Evolutionary conservation across 148 eudicot species (phyloP), one percentile per base, ranked within the genome.

Genomic region (Suaeda aralocaspica): DNA sequence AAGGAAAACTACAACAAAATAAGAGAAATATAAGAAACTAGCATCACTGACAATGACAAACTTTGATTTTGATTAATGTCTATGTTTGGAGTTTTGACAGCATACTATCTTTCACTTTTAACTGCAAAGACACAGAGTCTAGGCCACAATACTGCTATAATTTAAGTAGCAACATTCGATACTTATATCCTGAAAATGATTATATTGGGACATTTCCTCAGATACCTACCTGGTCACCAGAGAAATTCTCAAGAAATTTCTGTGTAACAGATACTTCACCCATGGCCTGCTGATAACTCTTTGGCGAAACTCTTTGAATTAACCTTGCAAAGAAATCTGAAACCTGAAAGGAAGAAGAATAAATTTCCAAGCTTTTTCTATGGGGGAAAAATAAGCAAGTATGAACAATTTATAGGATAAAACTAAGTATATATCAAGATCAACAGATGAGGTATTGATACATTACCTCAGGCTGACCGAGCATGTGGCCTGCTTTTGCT

Each of bases 291-390:
- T 82, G 81, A 72, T 91, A 95, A 79, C 97, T 95, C 85, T 95
- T 95, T 41, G 99, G 99, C 66, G 90, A 76, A 63, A 95, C 99
- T 75, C 99, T 87, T 77, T 95, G 99, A 71, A 95, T 88, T 55
- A 95, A 75, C 85, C 75, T 95, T 16, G 90, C 73, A 71, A 95
- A 95, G 76, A 91, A 95, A 67, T 95, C 82, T 14, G 89, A 77
- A 64, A 89, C 87, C 99, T 95, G 81, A 26, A n/a, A 53, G 16
- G 39, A 69, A 36, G 0, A 49, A 41, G 12, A 39, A 26, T 6
- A 61, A 46, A 22, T 55, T 30, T 19, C 16, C 41, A 16, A 14
- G n/a, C n/a, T n/a, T 30, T 30, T 5, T 65, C 41, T 33, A 51
- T 25, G 2, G 26, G 62, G 7, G 16, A 18, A 25, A 59, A 33